Evolutionary conservation across 2,329 filamentous ascomycete genomes (phyloP).

Genomic region (Aspergillus melleus): DNA sequence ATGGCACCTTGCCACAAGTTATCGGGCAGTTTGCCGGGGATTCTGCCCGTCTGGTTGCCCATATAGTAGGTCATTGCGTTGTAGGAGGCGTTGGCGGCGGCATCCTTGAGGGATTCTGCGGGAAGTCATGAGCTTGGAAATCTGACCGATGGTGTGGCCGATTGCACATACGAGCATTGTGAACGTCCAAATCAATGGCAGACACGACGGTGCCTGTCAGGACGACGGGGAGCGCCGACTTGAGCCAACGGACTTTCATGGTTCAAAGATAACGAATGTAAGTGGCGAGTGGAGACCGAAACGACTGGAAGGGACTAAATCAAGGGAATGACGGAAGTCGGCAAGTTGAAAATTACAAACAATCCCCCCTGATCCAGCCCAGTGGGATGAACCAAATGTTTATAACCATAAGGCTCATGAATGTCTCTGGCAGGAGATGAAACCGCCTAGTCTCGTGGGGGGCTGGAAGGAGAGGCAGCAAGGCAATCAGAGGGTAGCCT

Average conservation of each 20-base stretch:
- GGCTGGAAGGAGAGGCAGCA: no score
- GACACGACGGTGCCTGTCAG: neutral
- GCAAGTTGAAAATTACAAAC: neutral
- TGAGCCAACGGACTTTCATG: neutral
- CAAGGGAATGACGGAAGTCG: neutral
- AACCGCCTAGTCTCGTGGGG: no score
- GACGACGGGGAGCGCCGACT: neutral
- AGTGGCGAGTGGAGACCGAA: neutral
- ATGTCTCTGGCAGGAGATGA: no score
- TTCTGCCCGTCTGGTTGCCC: constrained; percentile 45
- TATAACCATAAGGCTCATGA: no score
- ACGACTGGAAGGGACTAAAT: neutral
- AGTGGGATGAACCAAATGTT: no score
- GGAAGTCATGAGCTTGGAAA: neutral
- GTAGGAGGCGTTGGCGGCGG: constrained; percentile 40
- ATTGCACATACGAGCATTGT: neutral
- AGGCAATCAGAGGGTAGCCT: no score
- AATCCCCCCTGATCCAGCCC: no score
- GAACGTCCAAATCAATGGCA: neutral
- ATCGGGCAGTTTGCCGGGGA: constrained; percentile 46
- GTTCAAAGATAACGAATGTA: neutral
- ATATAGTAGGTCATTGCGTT: constrained; percentile 51
- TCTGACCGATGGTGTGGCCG: neutral
- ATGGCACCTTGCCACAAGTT: constrained; percentile 70
- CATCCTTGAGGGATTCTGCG: constrained; percentile 42